Evolutionary conservation across 1,139 yeast genomes (phyloP), one percentile per base, ranked within the genome.

Genomic region (Hansenula sp.): DNA sequence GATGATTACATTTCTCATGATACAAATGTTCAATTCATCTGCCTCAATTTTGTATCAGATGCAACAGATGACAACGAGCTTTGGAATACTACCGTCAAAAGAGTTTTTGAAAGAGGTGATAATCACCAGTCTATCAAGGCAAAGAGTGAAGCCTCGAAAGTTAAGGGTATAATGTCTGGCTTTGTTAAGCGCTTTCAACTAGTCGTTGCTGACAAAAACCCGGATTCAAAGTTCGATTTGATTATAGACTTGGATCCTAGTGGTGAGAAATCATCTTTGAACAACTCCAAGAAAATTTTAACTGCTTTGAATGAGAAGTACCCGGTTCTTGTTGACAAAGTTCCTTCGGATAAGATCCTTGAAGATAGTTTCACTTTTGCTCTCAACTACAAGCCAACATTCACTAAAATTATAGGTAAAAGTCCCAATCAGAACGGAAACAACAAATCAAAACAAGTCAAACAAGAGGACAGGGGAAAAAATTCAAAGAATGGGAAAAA

Each of bases 41-140:
- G 88, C 18, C 54, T 90, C 38, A 83, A 89, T 51, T 92, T 87
- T 56, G 60, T 81, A n/a, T 68, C 75, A 2, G 67, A 57, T 2
- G 64, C 62, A 31, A 53, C 53, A 5, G 46, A 63, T 2, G 46
- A 59, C 36, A 54, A 65, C 12, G 55, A 64, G 8, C 48, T 76
- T 4, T 71, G 79, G 76, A 50, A 65, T 3, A 47, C 82, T 1
- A 86, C 97, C 0, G 61, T 66, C 12, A 58, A 68, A 0, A 69
- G 97, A 47, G 82, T 92, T 0, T 42, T 70, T 6, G 56, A 57
- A 1, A 71, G 99, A 51, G 97, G 97, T 1, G 94, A 88, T 56
- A 84, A 87, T 51, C 99, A 94, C 57, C 97, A 89, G 59, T 77
- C 94, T 0, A 85, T 94, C 37, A 81, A 82, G 50, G 72, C 71